A percentile compares a stretch with the other conserved stretches of the same genome.
These are phyloP conservation scores for Auxenochlorella pyrenoidosa DNA, from an alignment of 139 green algal species.

Conservation along the genomic window DNA sequence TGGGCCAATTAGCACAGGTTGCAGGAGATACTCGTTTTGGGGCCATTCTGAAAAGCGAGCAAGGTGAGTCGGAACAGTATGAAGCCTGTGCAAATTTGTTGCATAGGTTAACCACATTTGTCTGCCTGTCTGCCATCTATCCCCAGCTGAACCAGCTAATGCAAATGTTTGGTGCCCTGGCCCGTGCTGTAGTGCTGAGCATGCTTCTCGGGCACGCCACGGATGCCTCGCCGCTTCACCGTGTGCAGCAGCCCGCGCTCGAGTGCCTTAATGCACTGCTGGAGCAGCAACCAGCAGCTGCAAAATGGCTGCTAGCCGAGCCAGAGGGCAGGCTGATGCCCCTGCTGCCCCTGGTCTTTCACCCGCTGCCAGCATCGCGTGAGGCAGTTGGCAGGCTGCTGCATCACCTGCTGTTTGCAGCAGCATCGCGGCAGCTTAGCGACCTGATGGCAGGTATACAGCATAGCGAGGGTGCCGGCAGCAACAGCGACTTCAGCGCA, in stretches of 20 bases:
- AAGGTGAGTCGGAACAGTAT: neutral
- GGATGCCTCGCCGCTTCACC: neutral
- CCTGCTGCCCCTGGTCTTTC: constrained; percentile 20
- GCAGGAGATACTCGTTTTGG: neutral
- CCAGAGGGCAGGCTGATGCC: neutral
- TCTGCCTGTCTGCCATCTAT: neutral
- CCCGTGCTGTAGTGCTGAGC: neutral
- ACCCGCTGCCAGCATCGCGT: neutral
- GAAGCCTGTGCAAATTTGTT: neutral
- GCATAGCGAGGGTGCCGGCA: neutral
- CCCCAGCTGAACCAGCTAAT: neutral
- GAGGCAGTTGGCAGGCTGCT: neutral
- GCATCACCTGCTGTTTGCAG: constrained; percentile 4
- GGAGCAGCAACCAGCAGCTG: neutral
- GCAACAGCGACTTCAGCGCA: neutral
- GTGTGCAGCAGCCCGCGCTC: constrained; percentile 1
- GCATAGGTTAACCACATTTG: neutral
- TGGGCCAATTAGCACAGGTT: constrained; percentile 5
- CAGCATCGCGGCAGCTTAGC: neutral
- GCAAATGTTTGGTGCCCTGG: too few species aligned
- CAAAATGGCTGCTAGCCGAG: constrained; percentile 8
- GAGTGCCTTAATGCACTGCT: neutral
- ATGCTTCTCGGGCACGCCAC: neutral
- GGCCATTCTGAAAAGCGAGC: neutral
- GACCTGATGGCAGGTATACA: neutral